A percentile compares a stretch with the other conserved stretches of the same genome.
Evolutionary conservation across 1,284 basidiomycete genomes (phyloP).

Genomic region (Trametes versicolor): DNA sequence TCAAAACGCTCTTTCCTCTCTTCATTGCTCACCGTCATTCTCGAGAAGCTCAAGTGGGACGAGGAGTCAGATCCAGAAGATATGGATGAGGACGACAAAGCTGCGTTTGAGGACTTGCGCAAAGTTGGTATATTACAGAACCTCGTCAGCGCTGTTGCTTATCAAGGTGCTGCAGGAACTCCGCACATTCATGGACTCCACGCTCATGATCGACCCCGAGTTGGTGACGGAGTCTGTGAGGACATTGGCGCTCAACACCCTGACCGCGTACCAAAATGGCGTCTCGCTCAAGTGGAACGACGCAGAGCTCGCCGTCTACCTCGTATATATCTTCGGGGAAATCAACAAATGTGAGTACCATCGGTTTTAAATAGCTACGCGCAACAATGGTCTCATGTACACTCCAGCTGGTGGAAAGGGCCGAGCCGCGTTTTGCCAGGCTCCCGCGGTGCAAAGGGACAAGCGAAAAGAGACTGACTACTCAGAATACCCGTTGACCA

Average conservation of each 20-base stretch:
- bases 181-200: slow-evolving; percentile 84
- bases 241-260: slow-evolving; percentile 76
- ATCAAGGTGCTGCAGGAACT: slow-evolving; percentile 65
- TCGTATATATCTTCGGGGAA: slow-evolving; percentile 95
- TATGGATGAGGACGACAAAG: slow-evolving; percentile 89
- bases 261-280: slow-evolving; percentile 73
- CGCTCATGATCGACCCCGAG: slow-evolving; percentile 83
- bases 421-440: slow-evolving; percentile 77
- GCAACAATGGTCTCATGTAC: slow-evolving; percentile 7
- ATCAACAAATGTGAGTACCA: slow-evolving; percentile 77
- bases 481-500: slow-evolving; percentile 87
- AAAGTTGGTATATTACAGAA: slow-evolving; percentile 60
- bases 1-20: slow-evolving; percentile 84
- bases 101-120: slow-evolving; percentile 87
- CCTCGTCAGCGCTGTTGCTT: not conserved
- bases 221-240: slow-evolving; percentile 81
- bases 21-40: slow-evolving; percentile 82
- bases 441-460: slow-evolving; percentile 72
- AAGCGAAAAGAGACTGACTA: slow-evolving; percentile 79
- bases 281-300: slow-evolving; percentile 88
- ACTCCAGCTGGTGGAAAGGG: slow-evolving; percentile 74
- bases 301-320: slow-evolving; percentile 91
- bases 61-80: slow-evolving; percentile 84
- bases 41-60: slow-evolving; percentile 95
- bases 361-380: not conserved